Evolutionary conservation across 2,329 filamentous ascomycete species (phyloP).

Genomic region (Talaromyces sp.): DNA sequence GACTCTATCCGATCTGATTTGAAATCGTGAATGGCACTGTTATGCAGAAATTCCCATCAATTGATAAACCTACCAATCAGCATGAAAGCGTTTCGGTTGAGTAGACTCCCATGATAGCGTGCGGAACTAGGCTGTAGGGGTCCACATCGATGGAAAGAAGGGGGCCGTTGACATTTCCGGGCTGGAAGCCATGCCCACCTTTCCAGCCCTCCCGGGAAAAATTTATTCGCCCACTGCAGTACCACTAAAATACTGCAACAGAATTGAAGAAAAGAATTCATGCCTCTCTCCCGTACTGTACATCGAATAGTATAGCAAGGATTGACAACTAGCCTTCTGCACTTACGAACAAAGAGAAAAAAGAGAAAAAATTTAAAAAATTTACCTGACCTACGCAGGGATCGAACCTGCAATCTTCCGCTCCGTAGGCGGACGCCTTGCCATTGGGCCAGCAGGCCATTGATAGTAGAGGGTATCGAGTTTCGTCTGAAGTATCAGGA

Average conservation of each 20-base stretch:
- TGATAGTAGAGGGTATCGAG: not conserved
- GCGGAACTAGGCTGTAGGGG: not conserved
- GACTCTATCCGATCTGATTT: not conserved
- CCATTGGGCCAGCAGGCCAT: conserved; percentile 21
- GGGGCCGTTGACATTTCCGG: not conserved
- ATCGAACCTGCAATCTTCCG: conserved; percentile 18
- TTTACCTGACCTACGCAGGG: conserved; percentile 10
- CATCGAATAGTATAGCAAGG: not conserved
- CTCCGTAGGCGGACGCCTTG: conserved; percentile 22
- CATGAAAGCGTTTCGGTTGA: not conserved
- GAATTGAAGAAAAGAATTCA: not conserved
- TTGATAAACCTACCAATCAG: not conserved
- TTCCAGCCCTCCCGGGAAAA: not conserved
- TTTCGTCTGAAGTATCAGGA: not conserved
- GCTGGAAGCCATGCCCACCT: not conserved
- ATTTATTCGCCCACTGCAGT: not conserved
- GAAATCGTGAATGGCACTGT: not conserved
- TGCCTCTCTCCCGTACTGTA: not conserved
- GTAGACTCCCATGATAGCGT: not conserved
- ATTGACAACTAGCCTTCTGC: not conserved
- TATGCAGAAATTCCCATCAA: not conserved
- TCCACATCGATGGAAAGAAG: not conserved
- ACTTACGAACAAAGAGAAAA: not conserved
- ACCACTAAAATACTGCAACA: not conserved
- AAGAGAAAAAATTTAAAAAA: not conserved